Base-by-base conservation (phyloP, 805 yeast genomes). In the Pichia scutulata region DNA sequence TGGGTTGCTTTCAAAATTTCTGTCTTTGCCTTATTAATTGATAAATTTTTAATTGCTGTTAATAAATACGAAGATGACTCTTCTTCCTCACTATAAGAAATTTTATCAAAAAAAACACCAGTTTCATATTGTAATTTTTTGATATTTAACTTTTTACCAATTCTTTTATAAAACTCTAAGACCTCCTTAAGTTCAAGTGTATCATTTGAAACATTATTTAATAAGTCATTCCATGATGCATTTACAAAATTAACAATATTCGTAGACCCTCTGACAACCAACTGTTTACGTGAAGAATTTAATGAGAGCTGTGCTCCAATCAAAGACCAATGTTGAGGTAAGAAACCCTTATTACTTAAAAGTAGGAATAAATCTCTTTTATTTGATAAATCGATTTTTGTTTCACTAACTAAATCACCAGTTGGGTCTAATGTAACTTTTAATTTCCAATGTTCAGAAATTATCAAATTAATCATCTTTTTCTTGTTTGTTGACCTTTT, bases 261-360 rank as follows among this genome's bases (percentile, higher is more conserved):
- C 18, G 55, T 52, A 18, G 59, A 57, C 2, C 70, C 71, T 45
- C 57, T 57, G 4, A 67, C 63, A 9, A 59, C 55, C 39, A 69
- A 49, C 40, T 61, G 62, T 22, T 52, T 52, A 8, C 62, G 57
- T 16, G 60, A 60, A 1, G 60, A 51, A 26, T 56, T 57, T 33
- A 68, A 52, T 13, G 64, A 58, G 22, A 69, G 44, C 40, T 58
- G 61, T 6, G 70, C 72, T n/a, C 71, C 71, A 24, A 63, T 51
- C 28, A 62, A 54, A 10, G 69, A 54, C 71, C 70, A 68, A n/a
- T 62, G 61, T 49, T 61, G 62, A 43, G 66, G 58, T 30, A 68
- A 45, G 25, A 59, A 57, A 3, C 70, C 71, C 4, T 56, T 57
- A 43, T 64, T 60, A 30, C 69, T 63, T 7, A 68, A 55, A 22